Conservation (phyloP, 441 rosid genomes). For the Pelargonium fulgidum region DNA sequence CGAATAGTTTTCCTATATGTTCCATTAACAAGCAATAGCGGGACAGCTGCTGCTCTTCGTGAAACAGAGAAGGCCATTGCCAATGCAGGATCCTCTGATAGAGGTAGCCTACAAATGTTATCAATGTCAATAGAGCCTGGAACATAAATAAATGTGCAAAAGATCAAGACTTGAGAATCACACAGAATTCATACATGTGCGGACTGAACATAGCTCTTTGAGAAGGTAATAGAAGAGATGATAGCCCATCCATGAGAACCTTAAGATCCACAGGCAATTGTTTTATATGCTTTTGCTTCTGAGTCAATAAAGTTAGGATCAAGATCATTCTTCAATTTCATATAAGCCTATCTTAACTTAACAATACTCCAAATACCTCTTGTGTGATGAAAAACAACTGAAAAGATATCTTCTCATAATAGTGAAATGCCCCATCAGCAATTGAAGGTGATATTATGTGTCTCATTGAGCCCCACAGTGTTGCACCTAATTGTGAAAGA, state of each 20-base stretch:
- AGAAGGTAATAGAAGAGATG: slow-evolving; percentile 79
- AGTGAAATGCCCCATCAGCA: slow-evolving; percentile 95
- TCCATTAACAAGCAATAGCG: slow-evolving; percentile 92
- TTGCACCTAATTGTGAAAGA: slow-evolving; percentile 93
- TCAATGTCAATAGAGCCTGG: slow-evolving; percentile 23
- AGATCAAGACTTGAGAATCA: slow-evolving; percentile 16
- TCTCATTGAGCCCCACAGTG: slow-evolving; percentile 93
- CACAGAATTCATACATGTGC: slow-evolving; percentile 49
- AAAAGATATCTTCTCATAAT: slow-evolving; percentile 87
- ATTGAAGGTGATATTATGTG: slow-evolving; percentile 88
- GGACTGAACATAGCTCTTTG: slow-evolving; percentile 72
- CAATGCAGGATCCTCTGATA: slow-evolving; percentile 96
- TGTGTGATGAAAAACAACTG: slow-evolving; percentile 88
- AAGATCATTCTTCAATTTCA: slow-evolving; percentile 20
- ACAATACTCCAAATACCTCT: slow-evolving; percentile 51
- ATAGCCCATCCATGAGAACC: slow-evolving; percentile 75
- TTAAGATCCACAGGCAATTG: slow-evolving; percentile 79
- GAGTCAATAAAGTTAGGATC: slow-evolving; percentile 32
- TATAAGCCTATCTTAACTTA: slow-evolving; percentile 19
- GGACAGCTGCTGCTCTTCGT: slow-evolving; percentile 96
- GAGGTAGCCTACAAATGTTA: slow-evolving; percentile 55
- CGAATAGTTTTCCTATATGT: slow-evolving; percentile 88
- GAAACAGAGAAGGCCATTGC: slow-evolving; percentile 99
- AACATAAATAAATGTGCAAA: slow-evolving; percentile 17
- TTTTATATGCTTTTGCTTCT: slow-evolving; percentile 63